Evolutionary conservation across 495 filamentous ascomycete species (phyloP).

Genomic region (Patellaria atrata): DNA sequence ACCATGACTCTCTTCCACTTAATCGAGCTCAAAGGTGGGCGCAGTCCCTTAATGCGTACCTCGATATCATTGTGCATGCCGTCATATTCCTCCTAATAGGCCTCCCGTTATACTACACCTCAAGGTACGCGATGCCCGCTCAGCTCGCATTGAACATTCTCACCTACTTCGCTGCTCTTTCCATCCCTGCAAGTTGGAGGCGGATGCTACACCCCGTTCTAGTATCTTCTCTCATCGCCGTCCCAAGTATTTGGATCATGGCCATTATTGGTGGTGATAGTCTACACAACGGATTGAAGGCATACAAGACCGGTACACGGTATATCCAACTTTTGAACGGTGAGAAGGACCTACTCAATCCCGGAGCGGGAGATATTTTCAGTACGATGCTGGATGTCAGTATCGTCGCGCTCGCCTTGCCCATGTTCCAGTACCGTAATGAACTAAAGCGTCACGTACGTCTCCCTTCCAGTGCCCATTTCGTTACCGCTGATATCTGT

Average conservation of each 20-base stretch:
- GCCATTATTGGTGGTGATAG: constrained; percentile 25
- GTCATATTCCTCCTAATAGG: constrained; percentile 34
- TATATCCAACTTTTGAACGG: constrained; percentile 34
- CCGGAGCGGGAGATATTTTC: constrained; percentile 39
- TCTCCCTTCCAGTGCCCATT: background rate
- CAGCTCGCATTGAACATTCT: constrained; percentile 37
- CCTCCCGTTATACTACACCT: constrained; percentile 35
- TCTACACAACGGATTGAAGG: constrained; percentile 24
- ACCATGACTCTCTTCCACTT: constrained; percentile 28
- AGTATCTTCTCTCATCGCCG: constrained; percentile 31
- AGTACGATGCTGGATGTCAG: constrained; percentile 34
- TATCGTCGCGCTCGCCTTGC: constrained; percentile 40
- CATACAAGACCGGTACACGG: constrained; percentile 32
- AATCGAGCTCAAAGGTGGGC: constrained; percentile 34
- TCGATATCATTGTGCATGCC: constrained; percentile 31
- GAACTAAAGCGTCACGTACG: constrained; percentile 30
- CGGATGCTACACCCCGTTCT: constrained; percentile 39
- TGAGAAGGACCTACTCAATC: constrained; percentile 13
- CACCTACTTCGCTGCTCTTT: constrained; percentile 33
- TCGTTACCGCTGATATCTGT: background rate
- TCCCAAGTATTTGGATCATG: constrained; percentile 33
- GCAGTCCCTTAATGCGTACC: constrained; percentile 24
- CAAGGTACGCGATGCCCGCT: constrained; percentile 38
- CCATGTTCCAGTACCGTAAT: constrained; percentile 38
- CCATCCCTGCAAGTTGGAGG: constrained; percentile 31